phyloP scores from a whole-genome alignment of 148 eudicot genomes.

The Silene uniflora region DNA sequence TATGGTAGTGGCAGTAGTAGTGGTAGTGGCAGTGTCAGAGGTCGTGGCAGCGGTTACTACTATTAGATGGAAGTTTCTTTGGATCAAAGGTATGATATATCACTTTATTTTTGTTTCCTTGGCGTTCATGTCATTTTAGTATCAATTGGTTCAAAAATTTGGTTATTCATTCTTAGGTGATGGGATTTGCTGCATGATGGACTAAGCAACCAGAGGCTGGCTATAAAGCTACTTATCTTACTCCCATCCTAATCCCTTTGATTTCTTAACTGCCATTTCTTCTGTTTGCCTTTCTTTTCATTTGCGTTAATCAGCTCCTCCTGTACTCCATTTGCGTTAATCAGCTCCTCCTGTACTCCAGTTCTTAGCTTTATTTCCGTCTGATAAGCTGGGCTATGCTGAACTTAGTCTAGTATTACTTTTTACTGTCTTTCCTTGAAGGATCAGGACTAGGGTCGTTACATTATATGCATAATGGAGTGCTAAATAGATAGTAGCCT shows the following conservation, averaged over 20 bases:
- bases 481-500: constrained; percentile 25
- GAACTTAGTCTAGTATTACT: constrained; percentile 16
- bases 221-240: constrained; percentile 16
- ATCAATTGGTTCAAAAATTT: constrained; percentile 10
- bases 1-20: not conserved
- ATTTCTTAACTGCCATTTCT: not conserved
- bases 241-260: constrained; percentile 7
- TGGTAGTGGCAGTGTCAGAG: not conserved
- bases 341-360: constrained; percentile 6
- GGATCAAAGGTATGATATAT: constrained; percentile 1
- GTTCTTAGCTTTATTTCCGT: constrained; percentile 11
- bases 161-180: constrained; percentile 26
- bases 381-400: constrained; percentile 18
- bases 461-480: constrained; percentile 14
- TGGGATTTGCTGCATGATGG: constrained; percentile 19
- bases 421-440: constrained; percentile 1
- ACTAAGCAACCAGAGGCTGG: constrained; percentile 10
- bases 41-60: not conserved
- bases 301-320: not conserved
- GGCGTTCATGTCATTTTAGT: not conserved
- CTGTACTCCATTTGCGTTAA: constrained; percentile 6
- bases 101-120: not conserved
- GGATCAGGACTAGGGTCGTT: constrained; percentile 21
- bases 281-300: not conserved
- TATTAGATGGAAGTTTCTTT: not conserved